Evolutionary conservation across 371 early-diverging fungal species (phyloP).

Genomic region (Rhizomucor miehei): DNA sequence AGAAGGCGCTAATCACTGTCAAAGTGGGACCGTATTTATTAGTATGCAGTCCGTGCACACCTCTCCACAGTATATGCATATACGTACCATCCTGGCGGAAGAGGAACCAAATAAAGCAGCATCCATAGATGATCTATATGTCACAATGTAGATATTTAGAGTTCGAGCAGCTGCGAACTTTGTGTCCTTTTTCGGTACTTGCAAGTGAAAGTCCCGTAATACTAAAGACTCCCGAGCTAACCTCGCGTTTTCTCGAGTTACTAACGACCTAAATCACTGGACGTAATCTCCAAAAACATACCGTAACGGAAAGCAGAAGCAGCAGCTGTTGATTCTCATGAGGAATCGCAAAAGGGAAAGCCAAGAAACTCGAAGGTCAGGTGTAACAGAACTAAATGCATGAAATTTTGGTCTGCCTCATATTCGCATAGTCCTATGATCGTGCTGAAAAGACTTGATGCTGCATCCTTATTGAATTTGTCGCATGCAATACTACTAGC

Average conservation of each 20-base stretch:
- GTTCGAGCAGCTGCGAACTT: too few species aligned
- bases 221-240: too few species aligned
- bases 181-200: too few species aligned
- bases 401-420: too few species aligned
- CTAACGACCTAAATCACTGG: neutral
- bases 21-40: neutral
- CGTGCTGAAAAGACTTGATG: too few species aligned
- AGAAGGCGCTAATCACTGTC: slow-evolving; percentile 3
- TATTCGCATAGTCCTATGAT: too few species aligned
- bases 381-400: neutral
- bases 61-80: neutral
- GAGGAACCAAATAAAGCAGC: neutral
- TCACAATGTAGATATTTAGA: too few species aligned
- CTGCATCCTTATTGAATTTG: too few species aligned
- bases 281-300: neutral
- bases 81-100: slow-evolving; percentile 1
- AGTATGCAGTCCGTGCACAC: neutral
- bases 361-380: neutral
- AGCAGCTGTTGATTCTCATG: slow-evolving; percentile 3
- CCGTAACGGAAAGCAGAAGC: slow-evolving; percentile 1
- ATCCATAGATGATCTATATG: neutral
- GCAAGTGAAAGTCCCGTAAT: too few species aligned
- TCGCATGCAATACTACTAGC: too few species aligned
- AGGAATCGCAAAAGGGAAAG: slow-evolving; percentile 1
- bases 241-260: too few species aligned